Evolutionary conservation across 495 filamentous ascomycete genomes (phyloP), one percentile per base, ranked within the genome.

Genomic region (Achaetomiella virescens): DNA sequence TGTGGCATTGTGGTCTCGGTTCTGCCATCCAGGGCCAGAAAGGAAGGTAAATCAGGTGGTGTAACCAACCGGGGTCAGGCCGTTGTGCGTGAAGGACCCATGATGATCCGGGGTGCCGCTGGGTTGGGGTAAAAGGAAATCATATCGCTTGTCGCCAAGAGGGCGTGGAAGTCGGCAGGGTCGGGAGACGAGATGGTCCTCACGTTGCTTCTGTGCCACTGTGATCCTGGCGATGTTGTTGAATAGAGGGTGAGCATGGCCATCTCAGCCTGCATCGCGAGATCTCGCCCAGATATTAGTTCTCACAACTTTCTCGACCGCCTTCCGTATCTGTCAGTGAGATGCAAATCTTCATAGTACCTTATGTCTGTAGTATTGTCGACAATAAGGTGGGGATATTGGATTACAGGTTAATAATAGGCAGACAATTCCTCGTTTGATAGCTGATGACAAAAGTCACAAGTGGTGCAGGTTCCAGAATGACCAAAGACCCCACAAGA

Each of bases 21-120:
- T n/a, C 11, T 36, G 46, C 31, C 27, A 17, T 6, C 45, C 5
- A 3, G 6, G 20, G 31, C 49, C 9, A 44, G 18, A 53, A 33
- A 44, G 50, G 50, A 53, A 53, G 29, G 50, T 43, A 25, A 24
- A n/a, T 24, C 38, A 17, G 15, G 22, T 6, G n/a, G 25, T 43
- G 38, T 37, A 52, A 52, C 49, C 49, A 52, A 21, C 49, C 49
- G 31, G 12, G 22, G 27, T 9, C 49, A 41, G 25, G 8, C 9
- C 27, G 9, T 31, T 31, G 27, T 31, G n/a, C n/a, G 9, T 31
- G 27, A 31, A 31, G 27, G 27, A 31, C 15, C 20, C 35, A 51
- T 35, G 48, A 27, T n/a, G 14, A 7, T 18, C 7, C 1, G 27
- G 15, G 36, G n/a, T n/a, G n/a, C n/a, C 9, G 27, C 27, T 31